These are phyloP conservation scores for Penicillium sp. DNA, from an alignment of 2,329 filamentous ascomycete genomes.

Conservation along the genomic window DNA sequence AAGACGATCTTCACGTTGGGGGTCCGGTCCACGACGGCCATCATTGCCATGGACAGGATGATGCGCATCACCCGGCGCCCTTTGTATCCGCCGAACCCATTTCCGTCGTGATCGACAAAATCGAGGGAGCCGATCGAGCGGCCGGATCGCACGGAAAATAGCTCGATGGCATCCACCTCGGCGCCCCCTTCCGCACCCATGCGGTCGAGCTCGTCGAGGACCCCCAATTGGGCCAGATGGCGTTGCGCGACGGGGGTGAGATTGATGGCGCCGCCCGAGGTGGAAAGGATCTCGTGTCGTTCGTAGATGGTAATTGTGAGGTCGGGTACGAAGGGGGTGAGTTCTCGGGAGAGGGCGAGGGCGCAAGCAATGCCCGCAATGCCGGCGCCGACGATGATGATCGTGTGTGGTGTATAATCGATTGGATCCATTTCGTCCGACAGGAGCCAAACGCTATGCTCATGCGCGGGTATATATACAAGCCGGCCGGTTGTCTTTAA, in stretches of 20 bases:
- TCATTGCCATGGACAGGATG: constrained; percentile 41
- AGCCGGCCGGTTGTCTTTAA: too few species aligned
- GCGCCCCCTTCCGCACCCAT: constrained; percentile 41
- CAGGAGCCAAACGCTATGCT: not conserved
- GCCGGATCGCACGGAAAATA: constrained; percentile 43
- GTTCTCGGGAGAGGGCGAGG: constrained; percentile 32
- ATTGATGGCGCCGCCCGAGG: constrained; percentile 46
- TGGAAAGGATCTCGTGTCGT: constrained; percentile 41
- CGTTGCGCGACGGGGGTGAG: constrained; percentile 46
- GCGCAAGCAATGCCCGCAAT: constrained; percentile 37
- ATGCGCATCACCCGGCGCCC: constrained; percentile 44
- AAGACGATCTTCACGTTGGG: constrained; percentile 42
- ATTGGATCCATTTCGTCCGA: constrained; percentile 3
- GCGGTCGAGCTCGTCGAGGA: constrained; percentile 38
- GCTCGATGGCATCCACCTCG: constrained; percentile 42
- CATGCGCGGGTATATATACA: too few species aligned
- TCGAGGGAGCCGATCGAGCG: constrained; percentile 38
- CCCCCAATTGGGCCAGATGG: constrained; percentile 43
- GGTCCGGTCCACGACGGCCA: constrained; percentile 37
- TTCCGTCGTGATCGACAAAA: constrained; percentile 37
- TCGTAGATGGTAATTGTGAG: constrained; percentile 42
- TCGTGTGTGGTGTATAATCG: constrained; percentile 21
- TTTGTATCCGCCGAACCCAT: constrained; percentile 42
- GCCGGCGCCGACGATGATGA: constrained; percentile 36
- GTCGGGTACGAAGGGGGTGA: constrained; percentile 33